A percentile compares a stretch with the other conserved stretches of the same genome.
Conservation (phyloP, 106 monocot species). For the Phalaenopsis aphrodite region DNA sequence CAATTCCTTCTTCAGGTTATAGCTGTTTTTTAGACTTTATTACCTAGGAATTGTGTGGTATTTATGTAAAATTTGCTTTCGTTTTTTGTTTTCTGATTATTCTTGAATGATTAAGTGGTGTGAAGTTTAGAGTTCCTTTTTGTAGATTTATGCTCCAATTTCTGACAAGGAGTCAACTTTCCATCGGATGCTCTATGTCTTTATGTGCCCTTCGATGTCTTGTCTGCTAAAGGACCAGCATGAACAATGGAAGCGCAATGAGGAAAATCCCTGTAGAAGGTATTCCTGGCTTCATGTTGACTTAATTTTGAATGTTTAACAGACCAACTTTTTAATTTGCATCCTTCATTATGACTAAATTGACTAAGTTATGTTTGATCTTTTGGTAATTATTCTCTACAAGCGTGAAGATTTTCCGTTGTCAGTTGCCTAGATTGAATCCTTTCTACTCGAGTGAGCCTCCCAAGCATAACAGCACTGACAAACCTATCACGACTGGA, state of each 20-base stretch:
- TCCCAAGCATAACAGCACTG: conserved; percentile 42
- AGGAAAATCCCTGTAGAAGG: conserved; percentile 54
- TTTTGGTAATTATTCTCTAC: conserved; percentile 9
- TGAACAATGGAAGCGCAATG: conserved; percentile 70
- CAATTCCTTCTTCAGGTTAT: conserved; percentile 87
- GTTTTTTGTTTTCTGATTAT: not conserved
- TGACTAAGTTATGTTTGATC: conserved; percentile 4
- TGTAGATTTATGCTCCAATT: conserved; percentile 77
- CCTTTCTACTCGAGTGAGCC: conserved; percentile 63
- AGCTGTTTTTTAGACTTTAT: not conserved
- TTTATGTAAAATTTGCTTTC: not conserved
- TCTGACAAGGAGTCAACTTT: conserved; percentile 54
- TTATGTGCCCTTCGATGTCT: conserved; percentile 87
- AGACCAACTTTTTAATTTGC: not conserved
- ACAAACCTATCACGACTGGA: conserved; percentile 43
- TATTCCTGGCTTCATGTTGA: conserved; percentile 7
- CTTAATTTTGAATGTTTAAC: not conserved
- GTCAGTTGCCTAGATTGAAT: conserved; percentile 71
- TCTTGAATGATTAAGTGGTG: not conserved
- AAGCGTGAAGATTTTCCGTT: conserved; percentile 90
- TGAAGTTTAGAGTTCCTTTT: not conserved
- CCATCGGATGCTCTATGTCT: conserved; percentile 78
- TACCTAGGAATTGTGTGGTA: too few relatives aligned
- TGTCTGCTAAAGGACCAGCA: conserved; percentile 85
- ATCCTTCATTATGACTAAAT: not conserved